A percentile compares a stretch with the other conserved stretches of the same genome.
Conservation (phyloP, 2,329 filamentous ascomycete genomes). For the Hypoxylon sp. region DNA sequence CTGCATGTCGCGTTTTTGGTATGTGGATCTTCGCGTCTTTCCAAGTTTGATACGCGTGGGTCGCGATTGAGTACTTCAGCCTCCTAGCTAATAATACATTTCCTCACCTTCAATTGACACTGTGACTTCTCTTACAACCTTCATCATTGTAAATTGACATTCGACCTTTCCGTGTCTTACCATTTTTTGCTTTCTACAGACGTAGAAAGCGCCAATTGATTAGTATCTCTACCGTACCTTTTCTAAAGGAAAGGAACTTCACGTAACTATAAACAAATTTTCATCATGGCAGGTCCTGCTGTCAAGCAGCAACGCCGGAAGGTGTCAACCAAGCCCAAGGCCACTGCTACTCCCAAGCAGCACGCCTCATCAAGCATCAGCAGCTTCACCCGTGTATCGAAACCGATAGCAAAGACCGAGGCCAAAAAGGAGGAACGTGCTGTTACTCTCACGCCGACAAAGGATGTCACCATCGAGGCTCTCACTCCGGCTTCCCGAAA, state of each 20-base stretch:
- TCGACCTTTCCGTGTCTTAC: constrained; percentile 30
- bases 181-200: constrained; percentile 20
- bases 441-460: constrained; percentile 53
- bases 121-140: constrained; percentile 18
- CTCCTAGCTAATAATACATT: constrained; percentile 22
- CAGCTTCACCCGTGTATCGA: constrained; percentile 65
- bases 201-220: constrained; percentile 23
- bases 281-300: constrained; percentile 49
- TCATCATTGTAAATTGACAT: constrained; percentile 25
- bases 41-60: constrained; percentile 30
- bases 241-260: constrained; percentile 9
- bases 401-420: constrained; percentile 54
- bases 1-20: constrained; percentile 31
- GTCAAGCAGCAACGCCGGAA: constrained; percentile 52
- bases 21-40: constrained; percentile 41
- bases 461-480: constrained; percentile 61
- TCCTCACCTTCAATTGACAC: constrained; percentile 28
- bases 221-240: constrained; percentile 12
- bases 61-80: constrained; percentile 31
- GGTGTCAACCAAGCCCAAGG: constrained; percentile 46
- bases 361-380: constrained; percentile 57
- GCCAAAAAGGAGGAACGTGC: constrained; percentile 57
- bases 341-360: constrained; percentile 44
- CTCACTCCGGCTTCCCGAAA: constrained; percentile 56
- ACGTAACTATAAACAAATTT: constrained; percentile 15